phyloP scores from a whole-genome alignment of 2,329 filamentous ascomycete genomes.

The Aspergillus sp. region DNA sequence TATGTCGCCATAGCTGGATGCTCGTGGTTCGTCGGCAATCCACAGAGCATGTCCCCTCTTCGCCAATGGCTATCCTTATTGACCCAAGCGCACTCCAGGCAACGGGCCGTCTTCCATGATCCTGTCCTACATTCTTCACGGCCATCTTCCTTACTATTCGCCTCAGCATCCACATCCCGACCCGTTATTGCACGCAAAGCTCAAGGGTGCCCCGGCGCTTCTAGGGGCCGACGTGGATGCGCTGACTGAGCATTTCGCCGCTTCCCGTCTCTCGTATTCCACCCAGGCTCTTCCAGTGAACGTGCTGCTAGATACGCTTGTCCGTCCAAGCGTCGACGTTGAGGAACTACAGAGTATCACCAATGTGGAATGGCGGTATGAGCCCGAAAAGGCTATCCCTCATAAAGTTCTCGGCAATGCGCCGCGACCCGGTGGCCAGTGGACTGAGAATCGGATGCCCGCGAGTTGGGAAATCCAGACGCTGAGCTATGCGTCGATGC shows the following conservation, averaged over 20 bases:
- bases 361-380: constrained; percentile 55
- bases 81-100: constrained; percentile 40
- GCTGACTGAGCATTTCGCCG: constrained; percentile 58
- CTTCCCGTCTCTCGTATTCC: constrained; percentile 60
- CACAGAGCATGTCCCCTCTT: constrained; percentile 1
- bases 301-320: constrained; percentile 59
- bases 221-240: constrained; percentile 49
- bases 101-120: constrained; percentile 64
- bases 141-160: constrained; percentile 58
- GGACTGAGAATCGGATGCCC: constrained; percentile 55
- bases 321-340: constrained; percentile 59
- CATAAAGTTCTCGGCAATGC: constrained; percentile 58
- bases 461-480: constrained; percentile 59
- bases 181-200: constrained; percentile 55
- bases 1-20: constrained; percentile 30
- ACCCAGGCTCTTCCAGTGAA: constrained; percentile 62
- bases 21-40: neutral
- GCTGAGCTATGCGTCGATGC: constrained; percentile 62
- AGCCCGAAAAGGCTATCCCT: constrained; percentile 51
- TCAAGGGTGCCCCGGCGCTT: constrained; percentile 49
- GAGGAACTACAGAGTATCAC: constrained; percentile 52
- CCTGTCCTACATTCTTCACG: constrained; percentile 63
- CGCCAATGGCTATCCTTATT: constrained; percentile 15
- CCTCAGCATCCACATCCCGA: constrained; percentile 55
- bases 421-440: constrained; percentile 56